Conservation (phyloP, 2,329 filamentous ascomycete genomes). For the Epichloe gansuensis region DNA sequence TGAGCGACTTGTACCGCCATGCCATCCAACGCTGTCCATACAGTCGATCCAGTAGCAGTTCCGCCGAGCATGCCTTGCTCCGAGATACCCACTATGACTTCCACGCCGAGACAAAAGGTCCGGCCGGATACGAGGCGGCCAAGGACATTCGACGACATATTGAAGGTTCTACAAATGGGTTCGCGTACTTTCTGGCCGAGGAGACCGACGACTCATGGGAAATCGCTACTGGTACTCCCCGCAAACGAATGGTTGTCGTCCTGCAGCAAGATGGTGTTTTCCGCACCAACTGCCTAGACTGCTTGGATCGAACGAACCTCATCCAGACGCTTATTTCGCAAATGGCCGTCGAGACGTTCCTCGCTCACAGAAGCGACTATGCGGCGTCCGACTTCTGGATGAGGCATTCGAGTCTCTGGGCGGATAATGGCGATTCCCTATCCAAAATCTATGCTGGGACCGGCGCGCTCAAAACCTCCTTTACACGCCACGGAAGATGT, state of each 20-base stretch:
- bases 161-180: constrained; percentile 66
- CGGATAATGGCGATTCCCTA: constrained; percentile 88
- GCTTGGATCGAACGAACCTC: constrained; percentile 87
- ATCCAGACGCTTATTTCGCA: constrained; percentile 93
- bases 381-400: constrained; percentile 79
- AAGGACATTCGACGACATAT: constrained; percentile 70
- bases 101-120: constrained; percentile 82
- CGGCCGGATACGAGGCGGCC: constrained; percentile 83
- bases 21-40: constrained; percentile 66
- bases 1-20: constrained; percentile 66
- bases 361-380: constrained; percentile 57
- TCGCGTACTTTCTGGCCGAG: constrained; percentile 84
- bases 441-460: constrained; percentile 96
- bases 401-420: constrained; percentile 86
- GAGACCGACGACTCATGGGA: constrained; percentile 46
- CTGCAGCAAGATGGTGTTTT: constrained; percentile 94
- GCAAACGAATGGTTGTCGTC: constrained; percentile 49
- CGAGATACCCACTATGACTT: constrained; percentile 88
- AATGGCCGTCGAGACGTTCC: constrained; percentile 79
- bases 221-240: constrained; percentile 21
- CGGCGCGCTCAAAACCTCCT: constrained; percentile 88
- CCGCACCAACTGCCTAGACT: constrained; percentile 91
- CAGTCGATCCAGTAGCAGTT: constrained; percentile 43
- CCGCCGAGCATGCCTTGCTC: constrained; percentile 59
- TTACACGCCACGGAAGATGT: constrained; percentile 92